Conservation (phyloP, 495 filamentous ascomycete species). For the Neurospora pannonica region DNA sequence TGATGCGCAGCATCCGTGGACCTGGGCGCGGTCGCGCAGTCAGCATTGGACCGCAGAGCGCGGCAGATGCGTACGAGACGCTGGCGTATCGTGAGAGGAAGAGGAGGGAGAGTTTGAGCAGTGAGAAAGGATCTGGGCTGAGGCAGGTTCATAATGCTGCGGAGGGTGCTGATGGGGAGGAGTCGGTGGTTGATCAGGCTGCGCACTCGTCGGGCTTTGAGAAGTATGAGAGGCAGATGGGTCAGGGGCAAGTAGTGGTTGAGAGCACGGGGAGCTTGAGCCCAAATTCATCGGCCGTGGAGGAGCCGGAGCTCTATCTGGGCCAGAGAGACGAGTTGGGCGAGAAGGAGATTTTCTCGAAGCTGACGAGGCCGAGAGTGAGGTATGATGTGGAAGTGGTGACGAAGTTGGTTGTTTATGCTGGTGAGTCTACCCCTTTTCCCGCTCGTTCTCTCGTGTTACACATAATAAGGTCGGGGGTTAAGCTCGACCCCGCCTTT, state of each 20-base stretch:
- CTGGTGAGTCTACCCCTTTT: constrained; percentile 42
- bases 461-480: neutral
- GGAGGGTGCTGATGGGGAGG: constrained; percentile 8
- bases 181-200: neutral
- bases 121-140: constrained; percentile 10
- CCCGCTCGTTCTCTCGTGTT: neutral
- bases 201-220: constrained; percentile 20
- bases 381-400: constrained; percentile 96
- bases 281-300: constrained; percentile 1
- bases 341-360: constrained; percentile 77
- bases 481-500: neutral
- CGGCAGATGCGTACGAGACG: constrained; percentile 91
- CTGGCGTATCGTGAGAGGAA: constrained; percentile 82
- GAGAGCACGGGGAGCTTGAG: constrained; percentile 8
- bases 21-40: constrained; percentile 68
- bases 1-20: constrained; percentile 71
- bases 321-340: constrained; percentile 41
- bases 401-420: constrained; percentile 92
- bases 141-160: constrained; percentile 10
- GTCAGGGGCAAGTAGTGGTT: constrained; percentile 62
- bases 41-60: constrained; percentile 88
- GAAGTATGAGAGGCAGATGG: constrained; percentile 33
- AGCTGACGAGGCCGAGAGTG: constrained; percentile 77
- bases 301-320: constrained; percentile 19
- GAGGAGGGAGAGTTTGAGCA: constrained; percentile 60